A percentile compares a stretch with the other conserved stretches of the same genome.
Conservation (phyloP, 176 grass and related monocot species). For the Pontederia crassipes region DNA sequence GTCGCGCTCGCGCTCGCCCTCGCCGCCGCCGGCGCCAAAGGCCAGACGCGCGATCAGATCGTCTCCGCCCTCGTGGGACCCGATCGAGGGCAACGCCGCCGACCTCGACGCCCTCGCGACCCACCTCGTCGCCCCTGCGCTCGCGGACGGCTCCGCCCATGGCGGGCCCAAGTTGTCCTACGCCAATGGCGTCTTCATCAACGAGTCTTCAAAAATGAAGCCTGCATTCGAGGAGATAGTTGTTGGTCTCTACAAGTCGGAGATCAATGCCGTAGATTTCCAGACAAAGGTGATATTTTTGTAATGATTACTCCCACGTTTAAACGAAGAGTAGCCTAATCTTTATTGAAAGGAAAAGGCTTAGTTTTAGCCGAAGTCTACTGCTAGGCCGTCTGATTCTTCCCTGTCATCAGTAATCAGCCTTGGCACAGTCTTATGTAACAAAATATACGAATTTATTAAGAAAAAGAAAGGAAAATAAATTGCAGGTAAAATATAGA, state of each 20-base stretch:
- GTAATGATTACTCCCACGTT: not conserved
- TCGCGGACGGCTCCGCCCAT: not conserved
- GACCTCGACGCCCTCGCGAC: conserved; percentile 7
- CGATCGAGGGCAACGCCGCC: conserved; percentile 15
- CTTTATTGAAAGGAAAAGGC: too few relatives aligned
- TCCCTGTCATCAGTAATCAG: too few relatives aligned
- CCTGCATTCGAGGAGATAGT: conserved; percentile 29
- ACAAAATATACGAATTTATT: too few relatives aligned
- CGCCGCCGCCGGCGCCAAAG: conserved; percentile 28
- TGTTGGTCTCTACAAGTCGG: conserved; percentile 26
- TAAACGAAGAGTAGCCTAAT: not conserved
- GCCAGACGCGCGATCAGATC: conserved; percentile 32
- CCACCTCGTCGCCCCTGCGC: conserved; percentile 17
- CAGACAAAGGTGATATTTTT: conserved; percentile 6
- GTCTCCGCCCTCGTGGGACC: conserved; percentile 16
- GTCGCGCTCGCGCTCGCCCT: conserved; percentile 30
- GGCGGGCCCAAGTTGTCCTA: conserved; percentile 38
- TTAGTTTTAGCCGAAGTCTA: not conserved
- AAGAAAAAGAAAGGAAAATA: too few relatives aligned
- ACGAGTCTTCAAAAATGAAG: conserved; percentile 29
- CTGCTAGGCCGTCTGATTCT: too few relatives aligned
- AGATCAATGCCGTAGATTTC: conserved; percentile 32
- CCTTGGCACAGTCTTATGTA: too few relatives aligned
- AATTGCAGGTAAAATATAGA: too few relatives aligned
- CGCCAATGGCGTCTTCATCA: conserved; percentile 58